A percentile compares a stretch with the other conserved stretches of the same genome.
Conservation (phyloP, 768 basidiomycete genomes). For the Phaeolepiota aurea region DNA sequence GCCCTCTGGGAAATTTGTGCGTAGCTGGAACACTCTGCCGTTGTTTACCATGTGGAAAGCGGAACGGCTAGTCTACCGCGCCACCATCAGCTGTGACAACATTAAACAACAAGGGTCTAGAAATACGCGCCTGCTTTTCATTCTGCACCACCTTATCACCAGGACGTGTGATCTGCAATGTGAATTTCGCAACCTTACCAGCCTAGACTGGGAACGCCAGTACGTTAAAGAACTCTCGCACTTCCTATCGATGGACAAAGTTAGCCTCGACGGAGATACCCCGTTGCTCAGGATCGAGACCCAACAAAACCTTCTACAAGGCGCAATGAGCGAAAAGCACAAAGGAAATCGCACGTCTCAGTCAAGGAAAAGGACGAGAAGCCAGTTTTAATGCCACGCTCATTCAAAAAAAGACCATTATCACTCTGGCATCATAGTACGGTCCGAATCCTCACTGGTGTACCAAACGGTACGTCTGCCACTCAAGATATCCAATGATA, state of each 20-base stretch:
- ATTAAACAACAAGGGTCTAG: not conserved
- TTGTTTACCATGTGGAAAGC: not conserved
- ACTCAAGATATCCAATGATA: too few species aligned
- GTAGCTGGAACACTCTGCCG: not conserved
- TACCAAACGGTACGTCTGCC: too few species aligned
- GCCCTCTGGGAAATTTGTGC: not conserved
- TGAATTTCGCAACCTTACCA: not conserved
- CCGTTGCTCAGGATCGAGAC: not conserved
- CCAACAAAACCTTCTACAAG: too few species aligned
- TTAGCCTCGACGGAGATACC: not conserved
- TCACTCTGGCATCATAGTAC: too few species aligned
- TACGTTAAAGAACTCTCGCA: not conserved
- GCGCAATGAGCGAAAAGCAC: too few species aligned
- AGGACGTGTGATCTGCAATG: not conserved
- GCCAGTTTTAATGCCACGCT: not conserved
- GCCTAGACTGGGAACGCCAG: not conserved
- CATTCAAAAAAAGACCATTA: too few species aligned
- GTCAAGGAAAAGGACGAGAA: not conserved
- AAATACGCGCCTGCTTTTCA: not conserved
- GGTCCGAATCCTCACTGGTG: too few species aligned
- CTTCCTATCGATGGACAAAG: too few species aligned
- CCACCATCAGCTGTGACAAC: not conserved
- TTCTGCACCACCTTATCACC: not conserved
- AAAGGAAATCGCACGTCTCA: not conserved
- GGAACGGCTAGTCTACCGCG: not conserved